phyloP scores from a whole-genome alignment of 1,139 yeast species.

The Magnusiomyces fungicola region DNA sequence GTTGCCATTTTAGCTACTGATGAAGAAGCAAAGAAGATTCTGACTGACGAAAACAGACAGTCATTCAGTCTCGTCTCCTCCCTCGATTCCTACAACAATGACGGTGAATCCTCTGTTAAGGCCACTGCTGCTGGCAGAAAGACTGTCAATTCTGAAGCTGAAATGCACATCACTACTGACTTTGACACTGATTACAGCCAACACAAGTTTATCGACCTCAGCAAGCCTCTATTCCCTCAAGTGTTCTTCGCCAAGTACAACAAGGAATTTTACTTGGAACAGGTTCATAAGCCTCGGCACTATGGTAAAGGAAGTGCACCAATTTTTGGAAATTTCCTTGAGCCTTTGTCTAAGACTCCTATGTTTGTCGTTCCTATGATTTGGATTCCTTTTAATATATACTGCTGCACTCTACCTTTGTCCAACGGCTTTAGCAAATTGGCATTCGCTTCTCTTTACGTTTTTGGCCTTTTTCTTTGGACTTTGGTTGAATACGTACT shows the following conservation, averaged over 20 bases:
- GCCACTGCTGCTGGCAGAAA: conserved; percentile 12
- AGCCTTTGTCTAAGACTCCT: conserved; percentile 61
- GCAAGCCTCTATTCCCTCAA: conserved; percentile 72
- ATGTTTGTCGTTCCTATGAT: conserved; percentile 80
- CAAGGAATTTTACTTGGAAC: conserved; percentile 87
- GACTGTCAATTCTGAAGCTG: conserved; percentile 44
- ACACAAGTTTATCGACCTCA: conserved; percentile 81
- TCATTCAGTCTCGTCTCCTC: conserved; percentile 19
- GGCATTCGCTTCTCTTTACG: conserved; percentile 37
- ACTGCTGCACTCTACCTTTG: conserved; percentile 37
- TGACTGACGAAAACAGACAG: conserved; percentile 29
- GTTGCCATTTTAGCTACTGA: conserved; percentile 54
- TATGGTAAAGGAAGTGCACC: conserved; percentile 90
- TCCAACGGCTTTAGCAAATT: conserved; percentile 10
- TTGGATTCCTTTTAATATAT: conserved; percentile 80
- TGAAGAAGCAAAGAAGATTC: conserved; percentile 51
- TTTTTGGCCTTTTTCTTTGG: conserved; percentile 78
- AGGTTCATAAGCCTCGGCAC: conserved; percentile 96
- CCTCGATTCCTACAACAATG: neutral
- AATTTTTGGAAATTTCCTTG: conserved; percentile 64
- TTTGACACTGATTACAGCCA: conserved; percentile 58
- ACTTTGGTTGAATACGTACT: conserved; percentile 78
- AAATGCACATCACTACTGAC: conserved; percentile 73
- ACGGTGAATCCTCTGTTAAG: neutral
- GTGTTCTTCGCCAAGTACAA: conserved; percentile 65